Percentiles rank a stretch among this genome's conserved stretches.
Conservation (phyloP, 208 protist genomes). For the Crithidia bombi region DNA sequence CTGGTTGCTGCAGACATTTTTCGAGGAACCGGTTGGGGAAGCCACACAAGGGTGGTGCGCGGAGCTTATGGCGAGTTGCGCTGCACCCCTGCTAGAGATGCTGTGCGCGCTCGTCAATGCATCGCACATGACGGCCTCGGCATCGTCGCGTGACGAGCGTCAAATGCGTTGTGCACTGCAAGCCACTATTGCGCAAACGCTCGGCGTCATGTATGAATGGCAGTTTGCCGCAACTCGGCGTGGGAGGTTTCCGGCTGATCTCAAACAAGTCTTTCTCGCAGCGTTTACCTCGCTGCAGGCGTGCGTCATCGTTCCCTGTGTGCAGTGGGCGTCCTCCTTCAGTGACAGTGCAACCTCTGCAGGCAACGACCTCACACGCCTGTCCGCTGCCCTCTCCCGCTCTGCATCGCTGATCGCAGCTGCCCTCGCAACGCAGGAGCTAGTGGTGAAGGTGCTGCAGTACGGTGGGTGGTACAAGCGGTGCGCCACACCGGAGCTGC, state of each 20-base stretch:
- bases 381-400: background rate
- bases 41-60: conserved; percentile 18
- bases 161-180: conserved; percentile 11
- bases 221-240: conserved; percentile 14
- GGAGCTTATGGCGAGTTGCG: conserved; percentile 25
- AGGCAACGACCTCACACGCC: background rate
- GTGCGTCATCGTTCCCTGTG: conserved; percentile 14
- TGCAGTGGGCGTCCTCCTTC: conserved; percentile 4
- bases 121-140: background rate
- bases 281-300: conserved; percentile 17
- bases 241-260: conserved; percentile 17
- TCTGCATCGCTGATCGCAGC: conserved; percentile 1
- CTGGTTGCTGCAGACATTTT: conserved; percentile 23
- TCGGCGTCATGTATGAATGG: conserved; percentile 27
- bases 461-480: conserved; percentile 45
- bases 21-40: conserved; percentile 20
- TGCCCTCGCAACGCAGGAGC: conserved; percentile 20
- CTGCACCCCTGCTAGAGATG: conserved; percentile 19
- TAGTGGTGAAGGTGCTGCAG: conserved; percentile 42
- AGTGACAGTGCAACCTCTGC: background rate
- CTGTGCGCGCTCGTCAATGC: background rate
- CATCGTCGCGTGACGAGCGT: background rate
- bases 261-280: conserved; percentile 24
- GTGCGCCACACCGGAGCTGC: conserved; percentile 26
- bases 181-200: conserved; percentile 18